These are phyloP conservation scores for Trametes cinnabarina DNA, from an alignment of 768 basidiomycete genomes.

Conservation along the genomic window DNA sequence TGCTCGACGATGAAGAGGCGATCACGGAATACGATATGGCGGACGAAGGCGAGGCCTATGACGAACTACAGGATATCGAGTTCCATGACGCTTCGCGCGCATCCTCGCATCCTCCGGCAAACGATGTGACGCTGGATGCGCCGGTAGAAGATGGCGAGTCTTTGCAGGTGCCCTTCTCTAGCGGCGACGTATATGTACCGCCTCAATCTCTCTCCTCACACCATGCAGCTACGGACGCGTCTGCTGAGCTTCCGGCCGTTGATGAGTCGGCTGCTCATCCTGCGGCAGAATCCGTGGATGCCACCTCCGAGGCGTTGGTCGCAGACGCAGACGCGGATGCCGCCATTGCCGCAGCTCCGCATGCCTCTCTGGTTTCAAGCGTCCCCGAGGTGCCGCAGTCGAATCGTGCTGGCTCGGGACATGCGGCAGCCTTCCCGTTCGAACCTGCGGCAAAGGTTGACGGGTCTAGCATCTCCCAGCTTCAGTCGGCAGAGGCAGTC, in stretches of 20 bases:
- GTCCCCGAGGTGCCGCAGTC: neutral
- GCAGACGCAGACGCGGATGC: neutral
- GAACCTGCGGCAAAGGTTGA: neutral
- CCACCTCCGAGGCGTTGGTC: neutral
- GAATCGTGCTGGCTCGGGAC: neutral
- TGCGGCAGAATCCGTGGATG: neutral
- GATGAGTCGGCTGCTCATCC: neutral
- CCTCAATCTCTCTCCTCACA: neutral
- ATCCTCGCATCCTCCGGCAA: constrained; percentile 26
- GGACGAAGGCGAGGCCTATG: constrained; percentile 36
- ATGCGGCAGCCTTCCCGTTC: neutral
- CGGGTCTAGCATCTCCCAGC: neutral
- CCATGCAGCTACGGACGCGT: neutral
- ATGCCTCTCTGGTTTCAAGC: neutral
- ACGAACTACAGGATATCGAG: constrained; percentile 46
- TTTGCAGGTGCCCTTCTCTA: constrained; percentile 3
- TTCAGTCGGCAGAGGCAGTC: neutral
- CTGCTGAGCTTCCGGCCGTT: neutral
- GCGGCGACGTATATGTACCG: neutral
- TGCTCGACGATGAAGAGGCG: constrained; percentile 53
- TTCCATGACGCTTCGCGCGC: constrained; percentile 43
- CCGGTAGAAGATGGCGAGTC: constrained; percentile 20
- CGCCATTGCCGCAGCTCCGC: neutral
- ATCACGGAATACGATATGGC: constrained; percentile 59
- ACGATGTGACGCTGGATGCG: constrained; percentile 52